Base-by-base conservation (phyloP, 768 basidiomycete species). In the Boletus patriciae region DNA sequence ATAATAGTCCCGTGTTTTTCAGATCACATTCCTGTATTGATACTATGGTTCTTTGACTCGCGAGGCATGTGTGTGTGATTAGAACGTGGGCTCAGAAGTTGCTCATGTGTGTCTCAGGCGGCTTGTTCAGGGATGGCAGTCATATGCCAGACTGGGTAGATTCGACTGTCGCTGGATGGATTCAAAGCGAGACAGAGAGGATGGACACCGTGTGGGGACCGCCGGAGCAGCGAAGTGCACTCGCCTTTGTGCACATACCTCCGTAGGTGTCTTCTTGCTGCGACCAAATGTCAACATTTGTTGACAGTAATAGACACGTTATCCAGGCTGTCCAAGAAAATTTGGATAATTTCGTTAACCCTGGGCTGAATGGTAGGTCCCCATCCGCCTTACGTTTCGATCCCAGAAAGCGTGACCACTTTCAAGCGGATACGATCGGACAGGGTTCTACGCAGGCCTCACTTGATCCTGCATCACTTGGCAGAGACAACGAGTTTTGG, bases 1-100 rank as follows among this genome's bases (percentile, higher is more conserved):
- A n/a, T 19, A 33, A 3, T 6, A 18, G 2, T 1, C 3, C 5
- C 3, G 6, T 33, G 18, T 42, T 13, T 48, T 36, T 9, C 29
- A 70, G 69, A 86, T 67, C n/a, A 29, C 2, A 59, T 66, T 6
- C 88, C 88, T 4, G 73, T 70, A 4, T 73, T 89, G 11, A 69
- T 90, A 46, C 68, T 90, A 5, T 91, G 88, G 70, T 88, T 88
- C 72, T 91, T 91, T 61, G 89, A 90, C 70, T 90, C 89, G 3
- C 77, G 87, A 57, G 85, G 85, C 83, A 65, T 15, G 44, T 18
- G 46, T 33, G 11, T 29, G 19, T 36, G 31, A 21, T 40, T 9
- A 18, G 3, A 33, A 42, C n/a, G 6, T 25, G 4, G 15, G 27
- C 6, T 25, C 21, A 8, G 15, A 21, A 21, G 9, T 34, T 23